Percentiles rank a stretch among this genome's conserved stretches.
Conservation (phyloP, 176 grass and related monocot genomes). For the Chloris gayana region DNA sequence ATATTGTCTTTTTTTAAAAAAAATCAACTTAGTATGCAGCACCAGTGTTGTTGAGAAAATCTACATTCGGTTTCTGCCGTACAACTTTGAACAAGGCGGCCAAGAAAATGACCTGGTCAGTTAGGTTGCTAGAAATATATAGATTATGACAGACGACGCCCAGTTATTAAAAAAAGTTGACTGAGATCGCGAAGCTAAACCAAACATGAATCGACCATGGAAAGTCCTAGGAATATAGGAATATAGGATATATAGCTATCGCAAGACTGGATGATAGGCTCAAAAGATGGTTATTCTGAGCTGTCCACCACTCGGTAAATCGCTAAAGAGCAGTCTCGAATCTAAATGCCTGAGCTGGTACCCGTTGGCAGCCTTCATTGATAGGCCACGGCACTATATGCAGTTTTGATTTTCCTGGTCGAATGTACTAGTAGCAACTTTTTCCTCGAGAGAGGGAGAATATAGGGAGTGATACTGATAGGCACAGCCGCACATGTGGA, state of each 20-base stretch:
- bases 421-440: not conserved
- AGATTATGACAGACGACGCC: not conserved
- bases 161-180: not conserved
- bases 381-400: not conserved
- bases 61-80: not conserved
- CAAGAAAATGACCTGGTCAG: not conserved
- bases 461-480: not conserved
- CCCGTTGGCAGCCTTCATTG: not conserved
- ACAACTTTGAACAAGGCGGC: not conserved
- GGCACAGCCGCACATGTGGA: no score
- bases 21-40: not conserved
- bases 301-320: constrained; percentile 22
- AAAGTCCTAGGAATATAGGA: not conserved
- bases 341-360: constrained; percentile 12
- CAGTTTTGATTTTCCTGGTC: not conserved
- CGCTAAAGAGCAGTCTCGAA: not conserved
- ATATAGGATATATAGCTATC: not conserved
- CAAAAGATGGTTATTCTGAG: constrained; percentile 2
- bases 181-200: not conserved
- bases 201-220: not conserved
- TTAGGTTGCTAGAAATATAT: not conserved
- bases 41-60: no score
- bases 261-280: not conserved
- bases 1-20: no score
- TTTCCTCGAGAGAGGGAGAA: not conserved